Evolutionary conservation across 2,329 filamentous ascomycete species (phyloP), one percentile per base, ranked within the genome.

Genomic region (Sporothrix brunneoviolacea): DNA sequence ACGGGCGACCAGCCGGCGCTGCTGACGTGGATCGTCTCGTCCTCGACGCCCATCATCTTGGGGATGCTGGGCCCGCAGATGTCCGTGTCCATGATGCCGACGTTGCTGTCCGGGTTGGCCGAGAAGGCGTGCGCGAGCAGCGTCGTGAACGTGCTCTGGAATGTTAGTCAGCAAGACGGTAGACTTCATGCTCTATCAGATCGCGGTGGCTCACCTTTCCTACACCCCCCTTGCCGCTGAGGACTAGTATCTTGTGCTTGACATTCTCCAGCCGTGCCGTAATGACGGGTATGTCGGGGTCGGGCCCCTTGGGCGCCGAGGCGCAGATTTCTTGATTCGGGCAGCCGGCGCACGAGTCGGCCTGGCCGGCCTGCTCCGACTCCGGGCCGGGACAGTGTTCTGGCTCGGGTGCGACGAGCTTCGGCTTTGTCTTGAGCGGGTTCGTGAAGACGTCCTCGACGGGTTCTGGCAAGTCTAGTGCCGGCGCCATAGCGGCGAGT

Each of bases 41-140:
- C 73, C 68, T 96, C 91, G 1, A 96, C 91, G 30, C 93, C 93
- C 84, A 98, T 91, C 91, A 98, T 97, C 72, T 96, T 96, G 18
- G 93, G 93, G 61, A 98, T 96, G 57, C 83, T 89, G 1, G 93
- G 93, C 0, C 93, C 93, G 69, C 90, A 96, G 55, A 98, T 95
- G 67, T 98, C 93, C 7, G 93, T 94, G 68, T 98, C 93, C 89
- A 97, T 96, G 60, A 98, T 84, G 18, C 91, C 93, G 24, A 98
- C 88, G 1, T 82, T 88, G 51, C 74, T 84, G 40, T 84, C 80
- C 0, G 84, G 82, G 65, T 94, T 88, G 13, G 81, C 80, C 88
- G 93, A 91, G 61, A 98, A 94, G 2, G 88, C 91, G 64, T 95
- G 89, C 2, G 88, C 57, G 15, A 59, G 45, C 24, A 59, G 53